A percentile compares a stretch with the other conserved stretches of the same genome.
Evolutionary conservation across 345 rosid species (phyloP).

Genomic region (rapeseed (Brassica napus)): DNA sequence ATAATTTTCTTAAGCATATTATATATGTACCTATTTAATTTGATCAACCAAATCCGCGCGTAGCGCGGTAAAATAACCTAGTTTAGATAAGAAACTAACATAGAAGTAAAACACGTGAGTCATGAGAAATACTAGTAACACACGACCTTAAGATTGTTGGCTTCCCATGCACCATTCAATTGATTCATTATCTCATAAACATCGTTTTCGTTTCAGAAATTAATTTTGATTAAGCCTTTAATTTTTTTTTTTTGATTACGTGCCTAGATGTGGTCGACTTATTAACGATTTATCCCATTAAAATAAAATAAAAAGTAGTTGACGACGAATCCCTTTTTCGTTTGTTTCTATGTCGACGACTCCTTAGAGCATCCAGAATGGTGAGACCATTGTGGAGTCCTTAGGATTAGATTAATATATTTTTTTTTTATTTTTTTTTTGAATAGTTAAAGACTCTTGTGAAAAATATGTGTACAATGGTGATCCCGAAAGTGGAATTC

Average conservation of each 20-base stretch:
- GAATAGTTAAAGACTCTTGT: too few species aligned
- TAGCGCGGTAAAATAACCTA: too few species aligned
- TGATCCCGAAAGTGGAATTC: too few species aligned
- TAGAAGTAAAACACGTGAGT: constrained; percentile 6
- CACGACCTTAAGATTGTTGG: constrained; percentile 4
- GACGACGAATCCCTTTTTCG: background rate
- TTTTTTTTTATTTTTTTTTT: too few species aligned
- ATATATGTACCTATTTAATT: too few species aligned
- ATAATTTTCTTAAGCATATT: background rate
- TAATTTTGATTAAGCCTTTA: background rate
- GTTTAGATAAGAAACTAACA: background rate
- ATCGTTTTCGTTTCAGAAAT: background rate
- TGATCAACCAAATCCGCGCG: too few species aligned
- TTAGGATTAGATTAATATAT: too few species aligned
- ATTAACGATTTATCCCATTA: background rate
- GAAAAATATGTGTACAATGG: too few species aligned
- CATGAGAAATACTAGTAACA: constrained; percentile 2
- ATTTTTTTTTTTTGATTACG: too few species aligned
- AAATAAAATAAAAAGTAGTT: background rate
- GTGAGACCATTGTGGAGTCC: too few species aligned
- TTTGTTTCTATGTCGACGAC: background rate
- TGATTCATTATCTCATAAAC: background rate
- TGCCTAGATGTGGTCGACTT: constrained; percentile 3
- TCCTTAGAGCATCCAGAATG: background rate
- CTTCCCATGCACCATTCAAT: constrained; percentile 3